Evolutionary conservation across 2,329 filamentous ascomycete species (phyloP), one percentile per base, ranked within the genome.

Genomic region (Fusarium sp.): DNA sequence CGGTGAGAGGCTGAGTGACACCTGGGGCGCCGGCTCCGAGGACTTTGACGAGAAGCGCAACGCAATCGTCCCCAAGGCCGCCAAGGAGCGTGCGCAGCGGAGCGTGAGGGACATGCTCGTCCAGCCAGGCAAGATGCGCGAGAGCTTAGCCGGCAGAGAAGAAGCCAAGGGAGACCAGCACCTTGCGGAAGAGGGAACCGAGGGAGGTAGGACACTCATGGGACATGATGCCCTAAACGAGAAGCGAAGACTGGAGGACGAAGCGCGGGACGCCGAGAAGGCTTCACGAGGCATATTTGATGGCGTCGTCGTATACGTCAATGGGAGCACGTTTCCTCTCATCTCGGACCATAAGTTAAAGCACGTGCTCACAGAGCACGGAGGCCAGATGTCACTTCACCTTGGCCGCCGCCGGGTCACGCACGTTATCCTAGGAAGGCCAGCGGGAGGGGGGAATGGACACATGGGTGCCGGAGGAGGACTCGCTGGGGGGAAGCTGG

Each of bases 291-390:
- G 83, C 48, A 87, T 97, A 56, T 95, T 98, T 77, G 81, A 88
- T 46, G 89, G 90, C 15, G 86, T 94, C 23, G 90, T 89, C 54
- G 87, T 97, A 73, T 96, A 95, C 81, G 88, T 98, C 80, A 97
- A 97, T 80, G 94, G 94, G 65, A 95, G 92, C 71, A 97, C 94
- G 3, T 87, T 90, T 64, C 94, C 95, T 1, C 80, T 89, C 27
- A 88, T 97, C 66, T 97, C 93, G 13, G 95, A 98, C 79, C 93
- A 97, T 82, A 92, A 89, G 77, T 87, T 98, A 61, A 97, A 96
- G 83, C 90, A 91, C 59, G 80, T 97, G 15, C 86, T 98, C 39
- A 89, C 87, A 6, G 85, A 90, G 60, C 89, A 97, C 76, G 95
- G 95, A 18, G 95, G 90, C 1, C 84, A 82, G 43, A 85, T 94